A percentile compares a stretch with the other conserved stretches of the same genome.
phyloP scores from a whole-genome alignment of 768 basidiomycete genomes.

The Auriscalpium vulgare region DNA sequence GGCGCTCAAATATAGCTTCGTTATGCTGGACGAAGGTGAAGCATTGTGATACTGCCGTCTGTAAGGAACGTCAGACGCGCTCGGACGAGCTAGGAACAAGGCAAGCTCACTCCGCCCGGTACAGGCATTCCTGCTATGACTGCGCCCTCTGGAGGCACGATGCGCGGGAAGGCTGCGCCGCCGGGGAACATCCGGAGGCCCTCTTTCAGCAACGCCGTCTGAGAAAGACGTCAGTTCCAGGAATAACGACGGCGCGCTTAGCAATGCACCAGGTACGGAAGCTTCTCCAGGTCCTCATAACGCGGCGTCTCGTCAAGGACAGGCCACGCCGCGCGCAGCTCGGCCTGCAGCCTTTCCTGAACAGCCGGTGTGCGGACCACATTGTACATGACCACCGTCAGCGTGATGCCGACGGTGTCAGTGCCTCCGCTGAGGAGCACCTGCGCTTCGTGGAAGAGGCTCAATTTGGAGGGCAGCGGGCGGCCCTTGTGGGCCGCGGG shows the following conservation, averaged over 20 bases:
- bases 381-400: neutral
- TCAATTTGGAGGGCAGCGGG: neutral
- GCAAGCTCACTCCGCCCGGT: neutral
- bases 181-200: neutral
- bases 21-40: neutral
- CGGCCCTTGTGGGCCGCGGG: neutral
- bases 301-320: neutral
- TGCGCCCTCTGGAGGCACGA: neutral
- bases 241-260: neutral
- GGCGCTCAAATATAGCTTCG: neutral
- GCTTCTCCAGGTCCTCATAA: neutral
- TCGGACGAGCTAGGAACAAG: neutral
- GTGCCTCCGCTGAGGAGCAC: neutral
- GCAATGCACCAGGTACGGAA: neutral
- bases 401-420: neutral
- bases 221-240: no score
- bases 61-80: neutral
- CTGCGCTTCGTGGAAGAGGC: neutral
- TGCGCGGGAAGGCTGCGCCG: neutral
- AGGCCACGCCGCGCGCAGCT: neutral
- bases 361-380: neutral
- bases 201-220: slow-evolving; percentile 4
- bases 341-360: neutral
- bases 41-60: neutral
- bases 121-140: neutral